Conservation (phyloP, 192 early-diverging fungal genomes). For the Coemansia sp. region DNA sequence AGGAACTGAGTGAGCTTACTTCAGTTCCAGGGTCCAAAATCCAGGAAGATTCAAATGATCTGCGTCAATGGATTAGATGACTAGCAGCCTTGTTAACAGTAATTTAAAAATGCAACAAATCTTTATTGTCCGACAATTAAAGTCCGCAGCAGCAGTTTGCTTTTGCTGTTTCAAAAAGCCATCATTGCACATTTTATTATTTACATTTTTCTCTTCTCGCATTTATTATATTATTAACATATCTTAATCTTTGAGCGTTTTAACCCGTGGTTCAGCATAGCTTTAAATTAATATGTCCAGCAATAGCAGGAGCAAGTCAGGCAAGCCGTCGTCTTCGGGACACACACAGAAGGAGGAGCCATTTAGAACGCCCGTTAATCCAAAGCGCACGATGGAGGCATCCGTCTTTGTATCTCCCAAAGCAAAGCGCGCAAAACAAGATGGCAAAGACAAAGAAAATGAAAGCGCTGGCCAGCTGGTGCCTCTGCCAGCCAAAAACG, state of each 20-base stretch:
- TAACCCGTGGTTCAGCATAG: too few relatives aligned
- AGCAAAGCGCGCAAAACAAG: background rate
- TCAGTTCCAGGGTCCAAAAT: too few relatives aligned
- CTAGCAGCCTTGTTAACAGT: background rate
- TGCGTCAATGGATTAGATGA: background rate
- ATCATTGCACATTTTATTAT: background rate
- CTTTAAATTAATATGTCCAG: too few relatives aligned
- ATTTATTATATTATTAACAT: too few relatives aligned
- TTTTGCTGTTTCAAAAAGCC: background rate
- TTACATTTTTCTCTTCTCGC: too few relatives aligned
- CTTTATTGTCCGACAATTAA: background rate
- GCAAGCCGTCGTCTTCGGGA: background rate
- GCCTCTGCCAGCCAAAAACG: too few relatives aligned
- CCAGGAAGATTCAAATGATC: too few relatives aligned
- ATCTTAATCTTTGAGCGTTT: too few relatives aligned
- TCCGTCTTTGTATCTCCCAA: background rate
- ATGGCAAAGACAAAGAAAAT: background rate
- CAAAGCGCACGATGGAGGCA: background rate
- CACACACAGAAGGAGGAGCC: background rate
- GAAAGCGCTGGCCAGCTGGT: too few relatives aligned
- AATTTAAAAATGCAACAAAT: background rate
- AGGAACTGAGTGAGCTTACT: too few relatives aligned
- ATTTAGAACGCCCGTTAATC: background rate
- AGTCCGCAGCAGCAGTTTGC: background rate
- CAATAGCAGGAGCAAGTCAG: background rate